Evolutionary conservation across 2,329 filamentous ascomycete genomes (phyloP).

Genomic region (Pseudocercospora cruenta): DNA sequence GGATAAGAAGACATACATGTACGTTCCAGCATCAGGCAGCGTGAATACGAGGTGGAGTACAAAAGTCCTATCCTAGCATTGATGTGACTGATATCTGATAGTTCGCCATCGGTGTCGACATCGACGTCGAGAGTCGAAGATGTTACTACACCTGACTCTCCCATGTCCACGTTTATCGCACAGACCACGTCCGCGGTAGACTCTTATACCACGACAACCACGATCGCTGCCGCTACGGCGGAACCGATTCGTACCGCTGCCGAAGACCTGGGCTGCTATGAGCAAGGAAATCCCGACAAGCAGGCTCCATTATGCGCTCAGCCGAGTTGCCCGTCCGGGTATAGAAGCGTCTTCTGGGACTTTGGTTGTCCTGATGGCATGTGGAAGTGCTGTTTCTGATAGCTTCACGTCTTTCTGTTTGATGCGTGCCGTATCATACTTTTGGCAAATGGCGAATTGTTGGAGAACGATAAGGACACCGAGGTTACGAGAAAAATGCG

Average conservation of each 20-base stretch:
- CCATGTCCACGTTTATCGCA: neutral
- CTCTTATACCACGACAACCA: neutral
- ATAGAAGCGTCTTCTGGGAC: neutral
- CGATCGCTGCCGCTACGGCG: neutral
- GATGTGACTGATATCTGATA: neutral
- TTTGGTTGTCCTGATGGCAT: neutral
- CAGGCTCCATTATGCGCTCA: neutral
- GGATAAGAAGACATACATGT: neutral
- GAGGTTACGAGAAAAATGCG: neutral
- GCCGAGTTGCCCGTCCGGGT: neutral
- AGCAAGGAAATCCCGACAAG: slow-evolving; percentile 1
- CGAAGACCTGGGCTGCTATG: neutral
- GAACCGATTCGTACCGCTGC: neutral
- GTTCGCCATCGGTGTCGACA: neutral
- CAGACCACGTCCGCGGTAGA: neutral
- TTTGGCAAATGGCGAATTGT: neutral
- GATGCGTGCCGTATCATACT: neutral
- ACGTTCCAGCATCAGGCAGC: neutral
- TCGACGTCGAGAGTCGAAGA: neutral
- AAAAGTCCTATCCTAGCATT: neutral
- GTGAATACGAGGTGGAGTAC: neutral
- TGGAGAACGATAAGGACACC: neutral
- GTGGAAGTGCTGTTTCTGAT: neutral
- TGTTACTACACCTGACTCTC: neutral
- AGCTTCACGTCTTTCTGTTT: neutral